Conservation (phyloP, 495 filamentous ascomycete genomes). For the Penicillium lividum region DNA sequence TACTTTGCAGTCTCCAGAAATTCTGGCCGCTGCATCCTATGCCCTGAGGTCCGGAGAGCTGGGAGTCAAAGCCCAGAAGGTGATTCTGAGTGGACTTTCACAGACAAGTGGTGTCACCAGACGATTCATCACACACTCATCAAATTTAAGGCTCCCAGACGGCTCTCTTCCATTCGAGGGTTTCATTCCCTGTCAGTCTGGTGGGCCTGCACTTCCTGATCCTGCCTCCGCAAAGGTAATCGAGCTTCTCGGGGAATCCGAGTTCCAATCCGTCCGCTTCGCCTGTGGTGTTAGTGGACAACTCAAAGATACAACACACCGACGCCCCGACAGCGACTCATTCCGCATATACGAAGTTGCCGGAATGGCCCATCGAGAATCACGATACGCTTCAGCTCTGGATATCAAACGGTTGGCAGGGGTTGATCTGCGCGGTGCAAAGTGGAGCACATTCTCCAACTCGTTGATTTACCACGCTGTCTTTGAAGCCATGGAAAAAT, state of each 20-base stretch:
- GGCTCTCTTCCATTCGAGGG: slow-evolving; percentile 12
- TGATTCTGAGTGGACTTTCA: slow-evolving; percentile 12
- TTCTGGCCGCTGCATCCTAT: slow-evolving; percentile 14
- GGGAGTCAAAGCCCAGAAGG: slow-evolving; percentile 2
- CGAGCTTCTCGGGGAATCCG: slow-evolving; percentile 12
- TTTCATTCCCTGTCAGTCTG: slow-evolving; percentile 14
- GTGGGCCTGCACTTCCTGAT: slow-evolving; percentile 10
- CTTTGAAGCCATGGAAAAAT: slow-evolving; percentile 16
- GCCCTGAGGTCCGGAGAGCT: slow-evolving; percentile 4
- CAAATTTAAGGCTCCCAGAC: slow-evolving; percentile 9
- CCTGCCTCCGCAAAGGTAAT: slow-evolving; percentile 7
- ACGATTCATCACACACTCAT: slow-evolving; percentile 11
- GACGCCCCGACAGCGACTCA: slow-evolving; percentile 6
- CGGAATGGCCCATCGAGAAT: slow-evolving; percentile 15
- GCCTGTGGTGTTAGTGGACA: background rate
- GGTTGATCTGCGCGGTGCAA: background rate
- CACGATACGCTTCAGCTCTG: slow-evolving; percentile 7
- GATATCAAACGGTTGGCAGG: background rate
- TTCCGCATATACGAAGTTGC: slow-evolving; percentile 17
- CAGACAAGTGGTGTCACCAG: slow-evolving; percentile 11
- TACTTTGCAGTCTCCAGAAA: slow-evolving; percentile 14
- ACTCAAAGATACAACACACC: background rate
- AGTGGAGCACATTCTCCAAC: slow-evolving; percentile 13
- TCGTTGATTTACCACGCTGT: slow-evolving; percentile 15
- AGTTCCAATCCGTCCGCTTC: background rate